Conservation (phyloP, 345 rosid genomes). For the rapeseed (Brassica napus) region Da-Ae NC_063452.1:2612501-2613000, state of each 20-base stretch:
- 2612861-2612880: constrained; percentile 34
- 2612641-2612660: constrained; percentile 37
- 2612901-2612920: constrained; percentile 12
- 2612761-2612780: neutral
- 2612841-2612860: constrained; percentile 31
- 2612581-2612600: constrained; percentile 27
- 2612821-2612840: constrained; percentile 28
- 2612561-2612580: constrained; percentile 40
- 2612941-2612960: neutral
- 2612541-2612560: constrained; percentile 33
- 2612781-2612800: constrained; percentile 38
- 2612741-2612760: constrained; percentile 7
- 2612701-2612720: constrained; percentile 43
- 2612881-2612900: constrained; percentile 19
- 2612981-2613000: constrained; percentile 17
- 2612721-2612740: constrained; percentile 34
- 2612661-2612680: neutral
- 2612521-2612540: constrained; percentile 46
- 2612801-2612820: constrained; percentile 14
- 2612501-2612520: constrained; percentile 20
- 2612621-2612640: constrained; percentile 44
- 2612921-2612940: neutral
- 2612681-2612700: constrained; percentile 21
- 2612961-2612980: neutral
- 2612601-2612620: constrained; percentile 16